Evolutionary conservation across 768 basidiomycete genomes (phyloP), one percentile per base, ranked within the genome.

Genomic region (Clavulina sp.): DNA sequence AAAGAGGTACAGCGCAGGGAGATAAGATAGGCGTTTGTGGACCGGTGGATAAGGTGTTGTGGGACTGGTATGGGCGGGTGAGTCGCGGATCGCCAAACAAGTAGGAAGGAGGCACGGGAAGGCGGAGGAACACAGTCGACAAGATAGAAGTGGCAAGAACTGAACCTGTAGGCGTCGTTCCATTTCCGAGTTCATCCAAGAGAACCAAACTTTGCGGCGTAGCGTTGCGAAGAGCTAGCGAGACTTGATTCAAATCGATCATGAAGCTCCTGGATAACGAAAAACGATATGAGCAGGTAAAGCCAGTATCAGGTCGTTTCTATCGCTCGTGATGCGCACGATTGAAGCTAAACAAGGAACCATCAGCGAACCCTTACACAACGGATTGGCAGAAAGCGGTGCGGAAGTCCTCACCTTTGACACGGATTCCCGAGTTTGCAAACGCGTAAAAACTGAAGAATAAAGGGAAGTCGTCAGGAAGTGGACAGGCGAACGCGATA

Each of bases 161-260:
- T 21, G 30, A 26, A 74, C 86, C 87, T 73, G 83, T 75, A 46
- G 83, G 68, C 7, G 81, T 64, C 1, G 89, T 93, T 28, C 93
- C 93, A 64, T 96, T 97, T 28, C 93, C 93, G 56, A 96, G 96
- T 63, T 99, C 95, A 62, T 99, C 95, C 13, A 95, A 69, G 38
- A 99, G 67, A 50, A 99, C 66, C 33, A 99, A 66, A n/a, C 91
- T 93, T 30, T 79, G 76, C 44, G 74, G 62, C 1, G 92, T 96
- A 49, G 77, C 75, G 57, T 95, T 95, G 34, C 95, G 80, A 23
- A 99, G 66, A 47, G 83, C 83, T 26, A 80, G 67, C 19, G 89
- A 92, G 5, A 89, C 83, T 67, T 93, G 89, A 61, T 86, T 84
- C 28, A 96, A 72, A 65, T 97, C 95, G 60, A 96, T 96, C 91